Evolutionary conservation across 2,329 filamentous ascomycete species (phyloP).

Genomic region (Coniochaeta ligniaria): DNA sequence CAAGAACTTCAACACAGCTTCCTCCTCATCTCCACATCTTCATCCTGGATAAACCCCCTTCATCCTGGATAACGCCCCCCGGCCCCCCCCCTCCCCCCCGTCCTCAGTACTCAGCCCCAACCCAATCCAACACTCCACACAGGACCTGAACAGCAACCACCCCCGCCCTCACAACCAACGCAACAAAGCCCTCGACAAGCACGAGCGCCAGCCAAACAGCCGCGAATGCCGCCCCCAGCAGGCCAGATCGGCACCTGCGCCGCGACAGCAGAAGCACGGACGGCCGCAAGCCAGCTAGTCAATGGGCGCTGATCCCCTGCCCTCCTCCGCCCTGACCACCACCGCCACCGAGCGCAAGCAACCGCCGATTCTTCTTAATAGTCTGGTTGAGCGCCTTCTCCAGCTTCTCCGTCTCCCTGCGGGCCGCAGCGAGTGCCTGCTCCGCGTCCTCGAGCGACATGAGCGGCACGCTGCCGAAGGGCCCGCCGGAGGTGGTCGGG

Average conservation of each 20-base stretch:
- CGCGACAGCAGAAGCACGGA: background rate
- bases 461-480: slow-evolving; percentile 42
- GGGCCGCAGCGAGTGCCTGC: slow-evolving; percentile 39
- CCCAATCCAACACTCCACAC: slow-evolving; percentile 17
- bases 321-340: background rate
- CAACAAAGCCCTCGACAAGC: slow-evolving; percentile 14
- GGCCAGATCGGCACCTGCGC: slow-evolving; percentile 5
- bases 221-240: slow-evolving; percentile 13
- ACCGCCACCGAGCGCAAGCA: slow-evolving; percentile 25
- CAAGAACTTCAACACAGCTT: background rate
- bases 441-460: slow-evolving; percentile 60
- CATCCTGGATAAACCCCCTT: background rate
- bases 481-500: slow-evolving; percentile 1
- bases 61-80: background rate
- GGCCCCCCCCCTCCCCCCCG: too few relatives aligned
- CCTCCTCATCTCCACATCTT: background rate
- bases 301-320: slow-evolving; percentile 12
- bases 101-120: slow-evolving; percentile 16
- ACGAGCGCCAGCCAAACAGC: slow-evolving; percentile 16
- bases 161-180: slow-evolving; percentile 11
- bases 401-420: slow-evolving; percentile 53
- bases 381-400: slow-evolving; percentile 55
- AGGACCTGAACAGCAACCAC: slow-evolving; percentile 13
- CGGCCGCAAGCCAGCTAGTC: slow-evolving; percentile 13
- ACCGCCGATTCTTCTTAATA: slow-evolving; percentile 51